Percentiles rank a stretch among this genome's conserved stretches.
Conservation (phyloP, 441 rosid species). For the Mallotus repandus region DNA sequence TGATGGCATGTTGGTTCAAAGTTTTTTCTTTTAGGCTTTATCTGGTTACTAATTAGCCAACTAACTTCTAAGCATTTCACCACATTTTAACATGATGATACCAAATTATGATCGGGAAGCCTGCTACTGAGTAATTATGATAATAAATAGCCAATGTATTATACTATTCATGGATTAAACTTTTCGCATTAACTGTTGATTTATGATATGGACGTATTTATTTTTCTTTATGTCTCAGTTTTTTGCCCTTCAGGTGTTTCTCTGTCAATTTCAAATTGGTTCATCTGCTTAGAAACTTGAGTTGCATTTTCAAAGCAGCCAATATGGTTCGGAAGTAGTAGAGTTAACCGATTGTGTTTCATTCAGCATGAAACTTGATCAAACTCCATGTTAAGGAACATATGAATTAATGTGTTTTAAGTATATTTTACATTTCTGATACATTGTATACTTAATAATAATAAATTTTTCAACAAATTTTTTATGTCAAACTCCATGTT, state of each 20-base stretch:
- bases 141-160: too few species aligned
- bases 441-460: too few species aligned
- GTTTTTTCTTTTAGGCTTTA: not conserved
- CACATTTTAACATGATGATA: not conserved
- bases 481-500: too few species aligned
- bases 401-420: too few species aligned
- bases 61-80: not conserved
- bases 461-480: too few species aligned
- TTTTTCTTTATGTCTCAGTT: not conserved
- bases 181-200: too few species aligned
- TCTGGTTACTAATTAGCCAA: not conserved
- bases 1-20: slow-evolving; percentile 14
- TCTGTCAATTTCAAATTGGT: not conserved
- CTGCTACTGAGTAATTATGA: not conserved
- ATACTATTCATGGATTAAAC: too few species aligned
- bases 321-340: not conserved
- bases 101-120: not conserved
- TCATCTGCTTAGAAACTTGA: not conserved
- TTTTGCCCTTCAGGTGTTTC: not conserved
- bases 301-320: not conserved
- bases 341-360: not conserved
- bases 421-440: too few species aligned
- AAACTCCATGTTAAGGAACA: too few species aligned
- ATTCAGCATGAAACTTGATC: slow-evolving; percentile 1
- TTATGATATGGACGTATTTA: too few species aligned